phyloP scores from a whole-genome alignment of 495 filamentous ascomycete genomes.

The Aspergillus ellipticus region DNA sequence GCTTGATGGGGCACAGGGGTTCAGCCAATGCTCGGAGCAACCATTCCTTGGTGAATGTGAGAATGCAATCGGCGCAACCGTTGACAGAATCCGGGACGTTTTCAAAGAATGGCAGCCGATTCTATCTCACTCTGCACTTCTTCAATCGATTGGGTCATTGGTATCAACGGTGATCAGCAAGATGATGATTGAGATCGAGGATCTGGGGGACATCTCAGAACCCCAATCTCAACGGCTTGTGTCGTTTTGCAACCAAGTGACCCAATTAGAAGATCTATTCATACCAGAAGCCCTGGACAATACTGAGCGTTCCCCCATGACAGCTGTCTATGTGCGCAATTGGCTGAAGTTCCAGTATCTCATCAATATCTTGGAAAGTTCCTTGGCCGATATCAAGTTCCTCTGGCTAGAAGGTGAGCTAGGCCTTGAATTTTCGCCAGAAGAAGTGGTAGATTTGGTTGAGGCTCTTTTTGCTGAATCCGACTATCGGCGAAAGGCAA shows the following conservation, averaged over 20 bases:
- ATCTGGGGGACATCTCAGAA: constrained; percentile 81
- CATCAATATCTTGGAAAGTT: constrained; percentile 83
- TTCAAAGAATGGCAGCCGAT: constrained; percentile 74
- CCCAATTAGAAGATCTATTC: constrained; percentile 71
- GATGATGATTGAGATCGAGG: constrained; percentile 79
- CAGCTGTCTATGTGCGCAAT: constrained; percentile 70
- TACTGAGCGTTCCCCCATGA: constrained; percentile 54
- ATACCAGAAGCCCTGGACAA: constrained; percentile 47
- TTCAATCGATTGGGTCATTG: constrained; percentile 80
- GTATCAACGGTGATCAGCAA: constrained; percentile 77
- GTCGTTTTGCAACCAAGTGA: constrained; percentile 66
- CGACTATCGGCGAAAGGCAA: constrained; percentile 66
- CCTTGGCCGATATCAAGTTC: constrained; percentile 81
- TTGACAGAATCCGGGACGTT: constrained; percentile 64
- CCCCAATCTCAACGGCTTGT: constrained; percentile 80
- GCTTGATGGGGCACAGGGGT: constrained; percentile 71
- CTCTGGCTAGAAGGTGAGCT: constrained; percentile 85
- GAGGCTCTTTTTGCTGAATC: constrained; percentile 88
- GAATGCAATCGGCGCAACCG: constrained; percentile 64
- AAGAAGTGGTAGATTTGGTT: constrained; percentile 86
- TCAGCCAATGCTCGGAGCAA: constrained; percentile 56
- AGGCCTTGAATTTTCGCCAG: constrained; percentile 73
- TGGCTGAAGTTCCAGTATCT: constrained; percentile 93
- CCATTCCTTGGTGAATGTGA: constrained; percentile 65
- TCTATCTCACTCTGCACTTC: constrained; percentile 73